Percentiles rank a stretch among this genome's conserved stretches.
Evolutionary conservation across 1,284 basidiomycete species (phyloP).

Genomic region (Peniophora sp.): DNA sequence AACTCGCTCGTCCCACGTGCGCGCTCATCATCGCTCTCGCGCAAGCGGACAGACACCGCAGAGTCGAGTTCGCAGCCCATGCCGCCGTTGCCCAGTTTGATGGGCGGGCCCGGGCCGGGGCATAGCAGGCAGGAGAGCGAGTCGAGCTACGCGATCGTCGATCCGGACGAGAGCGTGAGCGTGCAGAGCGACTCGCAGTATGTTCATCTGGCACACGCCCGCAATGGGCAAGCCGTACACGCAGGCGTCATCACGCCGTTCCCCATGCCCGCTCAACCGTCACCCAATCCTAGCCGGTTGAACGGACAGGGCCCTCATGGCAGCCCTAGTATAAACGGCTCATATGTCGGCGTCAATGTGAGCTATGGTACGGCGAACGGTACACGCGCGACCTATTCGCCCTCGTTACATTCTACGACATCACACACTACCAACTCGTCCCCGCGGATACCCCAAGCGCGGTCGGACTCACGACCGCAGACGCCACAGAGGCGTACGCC

Average conservation of each 20-base stretch:
- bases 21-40: conserved; percentile 35
- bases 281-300: not conserved
- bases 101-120: not conserved
- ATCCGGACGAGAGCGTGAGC: conserved; percentile 1
- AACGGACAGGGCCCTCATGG: too few relatives aligned
- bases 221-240: not conserved
- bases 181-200: conserved; percentile 12
- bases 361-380: too few relatives aligned
- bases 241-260: not conserved
- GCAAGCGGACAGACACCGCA: conserved; percentile 19
- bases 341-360: too few relatives aligned
- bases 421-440: too few relatives aligned
- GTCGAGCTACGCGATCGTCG: not conserved
- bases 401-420: too few relatives aligned
- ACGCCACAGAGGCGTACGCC: conserved; percentile 5
- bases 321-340: too few relatives aligned
- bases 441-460: too few relatives aligned
- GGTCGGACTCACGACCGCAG: too few relatives aligned
- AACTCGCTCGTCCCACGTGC: conserved; percentile 23
- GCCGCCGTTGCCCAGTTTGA: not conserved
- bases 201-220: conserved; percentile 6
- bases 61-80: conserved; percentile 1
- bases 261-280: not conserved
- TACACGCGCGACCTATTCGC: too few relatives aligned
- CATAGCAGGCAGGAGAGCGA: not conserved